Conservation (phyloP, 305 asterid genomes). For the Stenogyne calaminthoides region DNA sequence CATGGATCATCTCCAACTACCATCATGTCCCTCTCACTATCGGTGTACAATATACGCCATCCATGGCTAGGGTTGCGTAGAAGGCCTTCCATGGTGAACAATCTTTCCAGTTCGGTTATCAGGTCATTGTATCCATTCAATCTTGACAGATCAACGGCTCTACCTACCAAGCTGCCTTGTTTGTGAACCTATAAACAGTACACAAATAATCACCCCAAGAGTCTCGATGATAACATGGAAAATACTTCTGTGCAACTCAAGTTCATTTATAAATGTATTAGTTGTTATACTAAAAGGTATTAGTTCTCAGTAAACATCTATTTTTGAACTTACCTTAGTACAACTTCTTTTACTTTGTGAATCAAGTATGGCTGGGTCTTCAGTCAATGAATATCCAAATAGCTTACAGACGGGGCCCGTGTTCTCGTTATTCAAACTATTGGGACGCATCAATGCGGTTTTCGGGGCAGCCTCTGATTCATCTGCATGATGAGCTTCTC, state of each 20-base stretch:
- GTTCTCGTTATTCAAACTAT: not conserved
- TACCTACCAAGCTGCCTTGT: conserved; percentile 85
- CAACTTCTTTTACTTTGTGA: conserved; percentile 74
- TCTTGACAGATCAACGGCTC: conserved; percentile 82
- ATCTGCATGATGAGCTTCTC: conserved; percentile 22
- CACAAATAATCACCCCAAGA: conserved; percentile 22
- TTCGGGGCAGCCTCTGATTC: not conserved
- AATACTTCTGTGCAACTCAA: no score
- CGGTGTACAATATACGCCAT: conserved; percentile 80
- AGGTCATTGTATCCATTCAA: conserved; percentile 61
- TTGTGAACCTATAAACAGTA: conserved; percentile 66
- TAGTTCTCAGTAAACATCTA: not conserved
- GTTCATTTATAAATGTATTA: no score
- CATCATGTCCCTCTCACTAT: conserved; percentile 89
- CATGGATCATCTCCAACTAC: conserved; percentile 95
- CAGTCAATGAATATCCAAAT: conserved; percentile 68
- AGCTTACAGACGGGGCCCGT: conserved; percentile 54
- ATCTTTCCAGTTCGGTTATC: conserved; percentile 68
- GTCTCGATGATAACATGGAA: not conserved
- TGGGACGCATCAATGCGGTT: not conserved
- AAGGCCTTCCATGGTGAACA: conserved; percentile 83
- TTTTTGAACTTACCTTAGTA: conserved; percentile 57
- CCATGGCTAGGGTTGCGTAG: conserved; percentile 66
- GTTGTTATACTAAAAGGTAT: no score
- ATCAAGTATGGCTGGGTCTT: conserved; percentile 50